Percentiles rank a stretch among this genome's conserved stretches.
Conservation (phyloP, 2,329 filamentous ascomycete genomes). For the Chaetomium olivaceum region DNA sequence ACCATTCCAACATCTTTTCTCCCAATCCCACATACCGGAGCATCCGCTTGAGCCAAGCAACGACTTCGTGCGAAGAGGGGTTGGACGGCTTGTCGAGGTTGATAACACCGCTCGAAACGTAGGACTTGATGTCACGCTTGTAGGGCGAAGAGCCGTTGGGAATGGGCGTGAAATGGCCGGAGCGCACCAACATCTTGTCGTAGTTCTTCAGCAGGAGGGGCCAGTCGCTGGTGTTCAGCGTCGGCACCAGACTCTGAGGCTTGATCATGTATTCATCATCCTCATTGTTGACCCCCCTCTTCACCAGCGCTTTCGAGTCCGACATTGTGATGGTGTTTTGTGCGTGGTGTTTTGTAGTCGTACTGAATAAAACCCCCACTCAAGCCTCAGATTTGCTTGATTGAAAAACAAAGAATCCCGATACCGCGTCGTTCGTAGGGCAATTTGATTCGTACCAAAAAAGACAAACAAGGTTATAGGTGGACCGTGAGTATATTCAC, state of each 20-base stretch:
- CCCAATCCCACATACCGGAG: constrained; percentile 63
- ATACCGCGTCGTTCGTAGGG: background rate
- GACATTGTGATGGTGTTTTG: constrained; percentile 24
- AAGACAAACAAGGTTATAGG: constrained; percentile 18
- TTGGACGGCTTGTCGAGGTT: constrained; percentile 98
- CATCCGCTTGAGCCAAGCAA: constrained; percentile 98
- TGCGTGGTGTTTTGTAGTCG: constrained; percentile 5
- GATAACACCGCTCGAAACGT: constrained; percentile 96
- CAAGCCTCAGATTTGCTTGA: background rate
- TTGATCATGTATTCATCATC: constrained; percentile 83
- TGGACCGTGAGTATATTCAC: constrained; percentile 29
- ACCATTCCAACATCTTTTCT: background rate
- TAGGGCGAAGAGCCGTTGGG: constrained; percentile 87
- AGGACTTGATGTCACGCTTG: constrained; percentile 94
- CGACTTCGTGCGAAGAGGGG: constrained; percentile 96
- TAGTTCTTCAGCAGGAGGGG: constrained; percentile 96
- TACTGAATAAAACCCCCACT: constrained; percentile 15
- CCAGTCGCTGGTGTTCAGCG: constrained; percentile 85
- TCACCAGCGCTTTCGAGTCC: constrained; percentile 19
- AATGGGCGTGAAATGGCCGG: constrained; percentile 95
- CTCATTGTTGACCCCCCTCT: constrained; percentile 32
- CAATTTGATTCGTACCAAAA: constrained; percentile 16
- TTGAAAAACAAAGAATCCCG: constrained; percentile 1
- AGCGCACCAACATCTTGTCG: constrained; percentile 86
- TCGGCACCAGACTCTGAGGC: constrained; percentile 77